Percentiles rank a stretch among this genome's conserved stretches.
phyloP scores from a whole-genome alignment of 345 rosid genomes.

The Litchi chinensis region DNA sequence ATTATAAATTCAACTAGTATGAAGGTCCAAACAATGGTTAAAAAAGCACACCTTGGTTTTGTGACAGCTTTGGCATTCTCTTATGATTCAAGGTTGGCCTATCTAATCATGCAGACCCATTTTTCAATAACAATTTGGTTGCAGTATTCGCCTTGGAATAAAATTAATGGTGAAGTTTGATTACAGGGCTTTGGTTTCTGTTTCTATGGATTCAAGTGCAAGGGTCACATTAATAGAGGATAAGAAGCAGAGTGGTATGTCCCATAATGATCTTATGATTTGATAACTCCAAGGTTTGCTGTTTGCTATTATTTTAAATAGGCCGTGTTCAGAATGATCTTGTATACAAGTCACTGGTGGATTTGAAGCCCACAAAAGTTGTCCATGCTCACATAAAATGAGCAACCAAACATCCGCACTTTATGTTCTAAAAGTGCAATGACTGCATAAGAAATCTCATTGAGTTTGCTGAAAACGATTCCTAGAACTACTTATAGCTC shows the following conservation, averaged over 20 bases:
- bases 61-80: constrained; percentile 85
- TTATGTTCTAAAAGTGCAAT: neutral
- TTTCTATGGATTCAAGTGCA: constrained; percentile 91
- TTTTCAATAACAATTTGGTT: neutral
- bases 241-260: constrained; percentile 44
- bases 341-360: neutral
- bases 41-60: constrained; percentile 83
- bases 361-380: neutral
- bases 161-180: constrained; percentile 17
- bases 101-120: neutral
- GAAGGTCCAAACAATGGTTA: constrained; percentile 47
- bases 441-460: neutral
- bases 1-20: constrained; percentile 53
- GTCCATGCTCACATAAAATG: neutral
- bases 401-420: neutral
- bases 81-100: constrained; percentile 74
- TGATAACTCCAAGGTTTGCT: neutral
- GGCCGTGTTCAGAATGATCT: neutral
- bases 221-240: constrained; percentile 66
- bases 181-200: constrained; percentile 77
- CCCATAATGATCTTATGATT: neutral
- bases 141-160: neutral
- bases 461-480: neutral
- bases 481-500: neutral
- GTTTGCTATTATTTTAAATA: neutral